A percentile compares a stretch with the other conserved stretches of the same genome.
Conservation (phyloP, 148 eudicot genomes). For the Rhododendron ferrugineum region DNA sequence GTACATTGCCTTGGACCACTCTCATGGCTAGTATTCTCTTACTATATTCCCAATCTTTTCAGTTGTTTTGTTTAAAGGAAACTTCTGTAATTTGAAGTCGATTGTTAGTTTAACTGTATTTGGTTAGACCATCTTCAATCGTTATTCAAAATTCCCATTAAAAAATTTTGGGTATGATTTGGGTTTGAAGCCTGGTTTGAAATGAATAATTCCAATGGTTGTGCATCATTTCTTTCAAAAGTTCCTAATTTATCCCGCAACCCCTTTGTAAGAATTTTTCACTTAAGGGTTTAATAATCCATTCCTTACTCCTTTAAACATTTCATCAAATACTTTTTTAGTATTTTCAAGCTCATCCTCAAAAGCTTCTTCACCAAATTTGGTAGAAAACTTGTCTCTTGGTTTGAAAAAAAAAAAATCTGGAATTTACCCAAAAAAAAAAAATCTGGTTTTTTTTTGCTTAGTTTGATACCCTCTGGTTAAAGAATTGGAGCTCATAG, state of each 20-base stretch:
- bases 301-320: not conserved
- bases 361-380: not conserved
- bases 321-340: not conserved
- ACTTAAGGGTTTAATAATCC: no score
- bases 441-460: not conserved
- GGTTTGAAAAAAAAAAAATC: not conserved
- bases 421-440: not conserved
- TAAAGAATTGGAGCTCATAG: not conserved
- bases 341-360: not conserved
- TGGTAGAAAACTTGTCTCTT: not conserved
- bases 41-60: not conserved
- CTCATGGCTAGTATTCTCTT: conserved; percentile 50
- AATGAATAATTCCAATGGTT: no score
- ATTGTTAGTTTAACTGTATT: not conserved
- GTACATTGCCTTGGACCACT: conserved; percentile 60
- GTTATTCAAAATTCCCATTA: not conserved
- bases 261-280: no score
- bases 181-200: not conserved
- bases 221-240: no score
- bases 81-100: not conserved
- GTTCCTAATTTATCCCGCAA: no score
- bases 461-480: not conserved
- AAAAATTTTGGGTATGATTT: not conserved
- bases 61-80: not conserved
- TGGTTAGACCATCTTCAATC: no score